Evolutionary conservation across 2,329 filamentous ascomycete genomes (phyloP).

Genomic region (Emergomyces africanus): DNA sequence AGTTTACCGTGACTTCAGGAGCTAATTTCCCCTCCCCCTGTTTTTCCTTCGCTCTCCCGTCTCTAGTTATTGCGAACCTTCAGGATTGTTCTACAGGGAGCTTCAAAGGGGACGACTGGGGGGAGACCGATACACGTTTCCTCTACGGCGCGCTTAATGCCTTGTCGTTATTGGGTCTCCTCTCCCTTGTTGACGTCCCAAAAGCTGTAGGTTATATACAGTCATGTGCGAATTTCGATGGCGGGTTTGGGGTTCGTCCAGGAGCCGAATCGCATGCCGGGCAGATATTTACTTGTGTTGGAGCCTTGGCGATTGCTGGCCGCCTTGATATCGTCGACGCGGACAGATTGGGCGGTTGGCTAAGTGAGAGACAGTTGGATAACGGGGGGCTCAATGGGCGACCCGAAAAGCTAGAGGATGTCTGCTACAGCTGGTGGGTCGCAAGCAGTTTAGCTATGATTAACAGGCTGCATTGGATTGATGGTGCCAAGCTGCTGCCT

Average conservation of each 20-base stretch:
- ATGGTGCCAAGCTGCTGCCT: conserved; percentile 64
- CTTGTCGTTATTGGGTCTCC: conserved; percentile 65
- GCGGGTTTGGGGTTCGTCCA: conserved; percentile 79
- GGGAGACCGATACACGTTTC: conserved; percentile 90
- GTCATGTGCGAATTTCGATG: conserved; percentile 84
- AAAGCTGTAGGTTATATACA: conserved; percentile 69
- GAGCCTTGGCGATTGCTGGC: conserved; percentile 69
- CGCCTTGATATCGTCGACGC: conserved; percentile 70
- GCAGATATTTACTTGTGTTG: conserved; percentile 91
- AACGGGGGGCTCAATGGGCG: conserved; percentile 85
- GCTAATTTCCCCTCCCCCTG: not conserved
- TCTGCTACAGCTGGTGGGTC: conserved; percentile 99
- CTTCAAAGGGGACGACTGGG: conserved; percentile 92
- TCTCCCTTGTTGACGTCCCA: conserved; percentile 62
- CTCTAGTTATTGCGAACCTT: conserved; percentile 59
- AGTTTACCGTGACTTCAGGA: not conserved
- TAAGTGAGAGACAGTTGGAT: conserved; percentile 82
- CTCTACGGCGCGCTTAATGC: conserved; percentile 84
- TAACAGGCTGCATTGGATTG: conserved; percentile 80
- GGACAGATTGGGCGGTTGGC: conserved; percentile 74
- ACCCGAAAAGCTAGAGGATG: conserved; percentile 90
- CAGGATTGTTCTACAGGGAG: conserved; percentile 74
- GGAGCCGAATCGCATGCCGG: conserved; percentile 91
- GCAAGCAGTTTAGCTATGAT: conserved; percentile 86
- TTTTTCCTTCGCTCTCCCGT: not conserved